Percentiles rank a stretch among this genome's conserved stretches.
Evolutionary conservation across 2,329 filamentous ascomycete genomes (phyloP).

Genomic region (Penicillium brevicompactum): DNA sequence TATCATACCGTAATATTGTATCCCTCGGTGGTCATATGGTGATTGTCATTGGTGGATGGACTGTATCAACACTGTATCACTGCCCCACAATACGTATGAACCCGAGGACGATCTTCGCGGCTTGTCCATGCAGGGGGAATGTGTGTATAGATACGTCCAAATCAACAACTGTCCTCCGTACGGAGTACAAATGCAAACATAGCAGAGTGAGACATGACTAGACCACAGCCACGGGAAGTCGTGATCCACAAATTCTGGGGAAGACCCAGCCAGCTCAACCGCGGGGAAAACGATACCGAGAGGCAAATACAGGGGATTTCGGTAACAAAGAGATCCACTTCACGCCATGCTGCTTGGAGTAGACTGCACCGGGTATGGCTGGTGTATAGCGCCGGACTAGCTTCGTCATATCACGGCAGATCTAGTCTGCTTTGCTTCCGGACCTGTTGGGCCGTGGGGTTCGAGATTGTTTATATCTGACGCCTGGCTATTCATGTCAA

Average conservation of each 20-base stretch:
- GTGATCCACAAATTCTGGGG: slow-evolving; percentile 5
- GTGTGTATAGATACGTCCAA: neutral
- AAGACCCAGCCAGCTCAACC: neutral
- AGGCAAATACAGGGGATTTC: slow-evolving; percentile 2
- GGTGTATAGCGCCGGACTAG: neutral
- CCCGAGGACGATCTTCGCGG: neutral
- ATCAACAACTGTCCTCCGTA: neutral
- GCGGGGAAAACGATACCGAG: neutral
- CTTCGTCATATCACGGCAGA: slow-evolving; percentile 25
- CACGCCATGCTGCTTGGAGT: neutral
- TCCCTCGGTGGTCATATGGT: slow-evolving; percentile 21
- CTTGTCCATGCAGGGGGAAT: neutral
- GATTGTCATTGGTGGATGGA: neutral
- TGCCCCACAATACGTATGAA: neutral
- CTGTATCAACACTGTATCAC: neutral
- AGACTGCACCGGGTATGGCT: neutral
- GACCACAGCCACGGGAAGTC: neutral
- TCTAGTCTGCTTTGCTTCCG: slow-evolving; percentile 28
- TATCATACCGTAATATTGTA: slow-evolving; percentile 31
- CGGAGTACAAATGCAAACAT: neutral
- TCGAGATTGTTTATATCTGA: slow-evolving; percentile 9
- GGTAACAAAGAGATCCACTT: slow-evolving; percentile 5
- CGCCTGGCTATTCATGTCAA: neutral
- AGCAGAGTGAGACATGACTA: neutral
- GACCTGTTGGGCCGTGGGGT: neutral